phyloP scores from a whole-genome alignment of 176 grass and related monocot species.

The Eremochloa ophiuroides region DNA sequence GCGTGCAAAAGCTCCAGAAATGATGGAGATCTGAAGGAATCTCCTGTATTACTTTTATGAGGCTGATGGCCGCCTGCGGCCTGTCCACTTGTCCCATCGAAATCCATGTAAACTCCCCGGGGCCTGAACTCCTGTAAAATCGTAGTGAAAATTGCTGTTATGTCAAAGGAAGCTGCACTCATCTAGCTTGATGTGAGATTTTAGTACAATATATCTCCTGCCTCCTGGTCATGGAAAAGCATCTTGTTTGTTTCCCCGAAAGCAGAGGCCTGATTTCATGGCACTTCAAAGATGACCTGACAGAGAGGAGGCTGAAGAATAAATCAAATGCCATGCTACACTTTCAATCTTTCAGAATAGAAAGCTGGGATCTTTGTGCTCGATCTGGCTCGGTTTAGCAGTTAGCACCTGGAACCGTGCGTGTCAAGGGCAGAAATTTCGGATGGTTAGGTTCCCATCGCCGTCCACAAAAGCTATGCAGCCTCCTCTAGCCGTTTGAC shows the following conservation, averaged over 20 bases:
- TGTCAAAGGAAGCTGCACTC: not conserved
- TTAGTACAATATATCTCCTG: not conserved
- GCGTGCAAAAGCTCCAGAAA: constrained; percentile 38
- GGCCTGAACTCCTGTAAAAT: not conserved
- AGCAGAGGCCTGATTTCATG: not conserved
- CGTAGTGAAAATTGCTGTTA: not conserved
- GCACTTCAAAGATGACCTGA: not conserved
- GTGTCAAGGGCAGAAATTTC: constrained; percentile 11
- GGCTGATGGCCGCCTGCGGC: not conserved
- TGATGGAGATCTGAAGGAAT: constrained; percentile 33
- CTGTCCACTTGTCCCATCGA: not conserved
- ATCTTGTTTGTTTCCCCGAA: not conserved
- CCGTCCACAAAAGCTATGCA: constrained; percentile 18
- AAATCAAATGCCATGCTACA: not conserved
- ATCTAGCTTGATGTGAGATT: not conserved
- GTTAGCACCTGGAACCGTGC: not conserved
- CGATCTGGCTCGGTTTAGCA: not conserved
- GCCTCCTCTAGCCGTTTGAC: constrained; percentile 13
- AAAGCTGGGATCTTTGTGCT: not conserved
- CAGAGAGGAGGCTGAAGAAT: not conserved
- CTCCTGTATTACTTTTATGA: not conserved
- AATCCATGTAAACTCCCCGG: not conserved
- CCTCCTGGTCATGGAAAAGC: not conserved
- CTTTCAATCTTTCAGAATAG: constrained; percentile 2
- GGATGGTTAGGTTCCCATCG: constrained; percentile 32